Evolutionary conservation across 2,329 filamentous ascomycete genomes (phyloP), one percentile per base, ranked within the genome.

Genomic region (Fusarium musae): DNA sequence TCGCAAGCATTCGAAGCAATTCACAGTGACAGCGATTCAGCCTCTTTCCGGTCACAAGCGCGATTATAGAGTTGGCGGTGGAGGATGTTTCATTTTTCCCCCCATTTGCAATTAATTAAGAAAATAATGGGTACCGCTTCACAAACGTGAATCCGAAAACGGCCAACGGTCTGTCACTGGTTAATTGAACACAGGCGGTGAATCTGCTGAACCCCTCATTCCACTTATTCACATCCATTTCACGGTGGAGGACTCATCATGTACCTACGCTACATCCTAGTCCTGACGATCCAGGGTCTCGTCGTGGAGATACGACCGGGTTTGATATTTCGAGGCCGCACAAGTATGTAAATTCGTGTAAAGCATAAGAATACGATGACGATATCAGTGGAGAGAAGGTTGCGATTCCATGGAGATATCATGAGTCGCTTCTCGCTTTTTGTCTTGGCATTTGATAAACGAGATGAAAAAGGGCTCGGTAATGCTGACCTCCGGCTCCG

Each of bases 251-350:
- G 43, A 28, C 34, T 58, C 21, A 43, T 52, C 46, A 36, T 42
- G 64, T 39, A 52, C 4, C 5, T 39, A 40, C 12, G 44, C 42
- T 68, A 28, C 23, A 50, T 59, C 63, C 50, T 54, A 39, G 44
- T 58, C 46, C 44, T 71, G 66, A 46, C 36, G 71, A 74, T 74
- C 67, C 63, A 74, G 71, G 71, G 71, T 74, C 67, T 68, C 21
- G 28, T 50, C 62, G 57, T 71, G 58, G 66, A 63, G 68, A 49
- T 64, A 21, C 19, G 34, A 47, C 64, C 12, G 39, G 34, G 61
- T 52, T 50, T 58, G 47, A 32, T 32, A 44, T 49, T 43, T 56
- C 28, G 23, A 50, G 37, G 50, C 34, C 34, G 34, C 21, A 42
- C 56, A 63, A 30, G 66, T 70, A 26, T 26, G 26, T 26, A 53